Base-by-base conservation (phyloP, 225 moss, liverwort and hornwort genomes). In the Bryoerythrophyllum caledonicum region DNA sequence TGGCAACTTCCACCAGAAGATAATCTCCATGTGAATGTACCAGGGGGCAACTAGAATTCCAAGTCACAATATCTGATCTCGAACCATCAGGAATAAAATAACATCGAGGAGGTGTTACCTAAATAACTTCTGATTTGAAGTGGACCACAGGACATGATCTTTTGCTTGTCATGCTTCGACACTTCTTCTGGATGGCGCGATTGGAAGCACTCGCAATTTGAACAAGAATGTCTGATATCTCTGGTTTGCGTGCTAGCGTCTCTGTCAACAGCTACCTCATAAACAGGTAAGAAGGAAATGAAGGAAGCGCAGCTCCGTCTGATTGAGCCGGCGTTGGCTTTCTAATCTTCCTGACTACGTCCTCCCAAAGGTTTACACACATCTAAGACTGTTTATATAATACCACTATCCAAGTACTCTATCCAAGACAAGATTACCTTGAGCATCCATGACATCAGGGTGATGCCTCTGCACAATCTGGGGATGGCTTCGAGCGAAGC, bases 401-500 rank as follows among this genome's bases (percentile, higher is more conserved):
- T 38, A 11, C 8, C 30, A 44, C 54, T 43, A 60, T 5, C 27
- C 73, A 63, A 75, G 53, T 21, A 74, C 57, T 69, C 38, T 74
- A 26, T 76, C 70, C 74, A 70, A 77, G 35, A 52, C 23, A 17
- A 84, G 60, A 26, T 64, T 70, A 21, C 76, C 83, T 15, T 76
- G 68, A 4, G 65, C 51, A 58, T 77, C 80, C 43, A 77, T 10
- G 60, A 85, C 82, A 44, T 82, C 85, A 21, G 78, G 79, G 57
- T 85, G 82, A 41, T 85, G 85, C 72, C 53, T 43, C 76, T 44
- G 79, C 12, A 79, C 85, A 40, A 82, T 76, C 60, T 70, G 76
- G 19, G 82, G 82, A 76, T 85, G 82, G n/a, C 85, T 82, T 59
- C 85, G 68, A 25, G 82, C 76, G 13, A 85, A 79, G 73, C 79